Percentiles rank a stretch among this genome's conserved stretches.
phyloP scores from a whole-genome alignment of 345 rosid species.

The Eucalyptus erythrocorys region DNA sequence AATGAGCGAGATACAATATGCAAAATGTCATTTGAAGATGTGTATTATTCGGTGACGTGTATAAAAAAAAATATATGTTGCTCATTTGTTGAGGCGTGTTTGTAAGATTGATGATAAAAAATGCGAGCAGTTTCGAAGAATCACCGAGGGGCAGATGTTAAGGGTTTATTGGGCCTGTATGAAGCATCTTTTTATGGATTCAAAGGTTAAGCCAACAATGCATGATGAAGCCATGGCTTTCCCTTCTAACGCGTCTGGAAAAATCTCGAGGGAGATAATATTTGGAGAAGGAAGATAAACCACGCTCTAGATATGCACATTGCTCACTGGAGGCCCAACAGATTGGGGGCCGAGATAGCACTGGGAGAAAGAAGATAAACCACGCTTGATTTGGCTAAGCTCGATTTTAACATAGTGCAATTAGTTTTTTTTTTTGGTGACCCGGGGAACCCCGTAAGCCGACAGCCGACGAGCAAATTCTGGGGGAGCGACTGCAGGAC shows the following conservation, averaged over 20 bases:
- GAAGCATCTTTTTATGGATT: conserved; percentile 9
- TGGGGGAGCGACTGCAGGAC: too few species aligned
- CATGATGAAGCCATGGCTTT: conserved; percentile 1
- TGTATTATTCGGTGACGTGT: not conserved
- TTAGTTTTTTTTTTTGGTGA: too few species aligned
- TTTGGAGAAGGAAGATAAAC: not conserved
- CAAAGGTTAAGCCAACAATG: not conserved
- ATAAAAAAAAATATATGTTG: not conserved
- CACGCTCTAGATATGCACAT: not conserved
- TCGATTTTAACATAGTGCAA: conserved; percentile 1
- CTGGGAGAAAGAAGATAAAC: too few species aligned
- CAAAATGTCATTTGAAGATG: not conserved
- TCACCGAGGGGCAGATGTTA: not conserved
- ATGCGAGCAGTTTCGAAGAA: not conserved
- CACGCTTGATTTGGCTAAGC: not conserved
- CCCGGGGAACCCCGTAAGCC: too few species aligned
- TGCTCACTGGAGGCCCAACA: not conserved
- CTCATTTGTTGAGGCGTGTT: not conserved
- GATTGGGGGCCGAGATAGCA: conserved; percentile 2
- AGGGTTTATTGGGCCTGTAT: conserved; percentile 8
- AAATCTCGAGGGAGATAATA: too few species aligned
- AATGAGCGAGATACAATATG: not conserved
- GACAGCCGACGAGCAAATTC: too few species aligned
- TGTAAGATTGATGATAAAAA: not conserved
- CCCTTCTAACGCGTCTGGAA: not conserved